Evolutionary conservation across 441 rosid species (phyloP).

Genomic region (Gossypium gossypioides): DNA sequence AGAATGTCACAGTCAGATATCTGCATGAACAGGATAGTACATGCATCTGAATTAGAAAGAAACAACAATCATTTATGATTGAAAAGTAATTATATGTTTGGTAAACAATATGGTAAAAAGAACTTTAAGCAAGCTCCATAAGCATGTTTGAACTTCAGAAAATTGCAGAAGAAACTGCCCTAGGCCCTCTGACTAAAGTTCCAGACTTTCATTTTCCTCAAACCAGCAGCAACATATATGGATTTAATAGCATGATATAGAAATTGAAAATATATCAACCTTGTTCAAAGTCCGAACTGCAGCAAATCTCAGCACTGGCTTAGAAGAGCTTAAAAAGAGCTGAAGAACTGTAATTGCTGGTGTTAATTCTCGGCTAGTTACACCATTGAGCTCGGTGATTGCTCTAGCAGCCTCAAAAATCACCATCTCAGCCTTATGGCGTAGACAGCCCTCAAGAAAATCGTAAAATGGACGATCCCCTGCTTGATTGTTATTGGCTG

Average conservation of each 20-base stretch:
- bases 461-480: constrained; percentile 97
- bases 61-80: neutral
- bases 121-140: neutral
- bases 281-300: constrained; percentile 96
- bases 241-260: neutral
- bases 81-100: neutral
- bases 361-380: constrained; percentile 81
- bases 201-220: neutral
- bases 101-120: neutral
- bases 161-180: neutral
- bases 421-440: constrained; percentile 97
- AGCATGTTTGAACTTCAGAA: neutral
- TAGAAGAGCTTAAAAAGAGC: constrained; percentile 87
- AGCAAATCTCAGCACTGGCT: constrained; percentile 93
- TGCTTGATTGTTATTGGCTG: constrained; percentile 56
- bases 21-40: constrained; percentile 6
- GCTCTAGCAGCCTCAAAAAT: constrained; percentile 98
- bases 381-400: constrained; percentile 88
- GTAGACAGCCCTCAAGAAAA: constrained; percentile 85
- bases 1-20: constrained; percentile 17
- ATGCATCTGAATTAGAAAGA: neutral
- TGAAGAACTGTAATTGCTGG: constrained; percentile 98
- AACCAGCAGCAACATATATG: neutral
- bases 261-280: constrained; percentile 31
- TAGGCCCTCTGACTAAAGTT: neutral